Evolutionary conservation across 2,329 filamentous ascomycete genomes (phyloP).

Genomic region (Talaromyces funiculosus): DNA sequence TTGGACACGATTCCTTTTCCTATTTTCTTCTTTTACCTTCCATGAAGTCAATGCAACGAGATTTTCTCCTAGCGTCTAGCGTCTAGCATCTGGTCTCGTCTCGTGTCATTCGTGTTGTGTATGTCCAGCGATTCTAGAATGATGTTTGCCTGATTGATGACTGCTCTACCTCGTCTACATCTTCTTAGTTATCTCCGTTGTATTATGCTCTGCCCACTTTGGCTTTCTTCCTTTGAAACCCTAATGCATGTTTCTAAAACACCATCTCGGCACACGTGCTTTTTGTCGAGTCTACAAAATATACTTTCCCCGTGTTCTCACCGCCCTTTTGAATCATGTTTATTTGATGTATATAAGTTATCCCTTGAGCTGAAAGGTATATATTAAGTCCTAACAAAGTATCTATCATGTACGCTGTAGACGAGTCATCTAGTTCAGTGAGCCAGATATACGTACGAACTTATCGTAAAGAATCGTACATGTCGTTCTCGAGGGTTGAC

Average conservation of each 20-base stretch:
- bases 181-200: neutral
- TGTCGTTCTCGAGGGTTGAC: neutral
- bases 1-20: constrained; percentile 3
- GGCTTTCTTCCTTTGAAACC: neutral
- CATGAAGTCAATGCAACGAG: constrained; percentile 8
- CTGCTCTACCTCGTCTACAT: neutral
- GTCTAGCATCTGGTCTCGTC: constrained; percentile 1
- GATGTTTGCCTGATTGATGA: neutral
- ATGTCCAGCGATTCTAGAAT: neutral
- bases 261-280: neutral
- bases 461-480: neutral
- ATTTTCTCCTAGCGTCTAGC: constrained; percentile 9
- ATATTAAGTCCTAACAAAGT: neutral
- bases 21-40: neutral
- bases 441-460: neutral
- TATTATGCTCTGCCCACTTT: neutral
- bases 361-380: neutral
- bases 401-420: no score
- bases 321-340: neutral
- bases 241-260: neutral
- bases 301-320: neutral
- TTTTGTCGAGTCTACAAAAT: neutral
- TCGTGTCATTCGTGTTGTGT: neutral
- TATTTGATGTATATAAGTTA: neutral
- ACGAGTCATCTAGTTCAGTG: no score